phyloP scores from a whole-genome alignment of 78 protist species.

The Salpingoeca rosetta region DNA sequence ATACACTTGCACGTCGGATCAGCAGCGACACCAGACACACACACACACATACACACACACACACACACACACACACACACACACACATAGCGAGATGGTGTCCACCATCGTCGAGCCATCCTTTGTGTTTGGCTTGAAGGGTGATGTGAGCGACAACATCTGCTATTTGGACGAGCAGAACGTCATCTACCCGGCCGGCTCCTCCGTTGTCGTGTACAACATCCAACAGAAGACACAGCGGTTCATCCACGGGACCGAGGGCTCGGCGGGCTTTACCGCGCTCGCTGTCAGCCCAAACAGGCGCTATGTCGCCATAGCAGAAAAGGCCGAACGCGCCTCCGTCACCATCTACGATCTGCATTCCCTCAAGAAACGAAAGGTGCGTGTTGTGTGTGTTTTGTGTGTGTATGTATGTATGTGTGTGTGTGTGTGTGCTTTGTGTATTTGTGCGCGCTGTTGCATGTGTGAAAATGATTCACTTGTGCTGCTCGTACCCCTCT shows the following conservation, averaged over 20 bases:
- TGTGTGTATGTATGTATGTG: background rate
- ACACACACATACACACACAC: too few species aligned
- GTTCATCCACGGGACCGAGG: slow-evolving; percentile 35
- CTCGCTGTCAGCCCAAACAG: slow-evolving; percentile 33
- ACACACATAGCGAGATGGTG: too few species aligned
- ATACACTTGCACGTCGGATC: too few species aligned
- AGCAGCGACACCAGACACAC: too few species aligned
- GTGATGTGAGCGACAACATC: slow-evolving; percentile 34
- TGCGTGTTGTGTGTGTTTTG: background rate
- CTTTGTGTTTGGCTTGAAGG: slow-evolving; percentile 40
- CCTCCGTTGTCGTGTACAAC: slow-evolving; percentile 28
- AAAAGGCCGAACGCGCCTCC: slow-evolving; percentile 23
- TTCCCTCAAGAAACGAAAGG: slow-evolving; percentile 11
- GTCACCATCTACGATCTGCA: slow-evolving; percentile 42
- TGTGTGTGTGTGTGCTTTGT: background rate
- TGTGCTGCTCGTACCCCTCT: background rate
- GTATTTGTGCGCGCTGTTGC: background rate
- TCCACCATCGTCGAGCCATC: background rate
- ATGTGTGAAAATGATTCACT: background rate
- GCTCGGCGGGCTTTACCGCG: slow-evolving; percentile 29
- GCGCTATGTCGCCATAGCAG: slow-evolving; percentile 52
- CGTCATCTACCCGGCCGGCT: slow-evolving; percentile 42
- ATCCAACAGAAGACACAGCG: slow-evolving; percentile 19
- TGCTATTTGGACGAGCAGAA: slow-evolving; percentile 40
- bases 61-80: too few species aligned